Conservation (phyloP, 2,329 filamentous ascomycete genomes). For the Paecilomyces sp. region DNA sequence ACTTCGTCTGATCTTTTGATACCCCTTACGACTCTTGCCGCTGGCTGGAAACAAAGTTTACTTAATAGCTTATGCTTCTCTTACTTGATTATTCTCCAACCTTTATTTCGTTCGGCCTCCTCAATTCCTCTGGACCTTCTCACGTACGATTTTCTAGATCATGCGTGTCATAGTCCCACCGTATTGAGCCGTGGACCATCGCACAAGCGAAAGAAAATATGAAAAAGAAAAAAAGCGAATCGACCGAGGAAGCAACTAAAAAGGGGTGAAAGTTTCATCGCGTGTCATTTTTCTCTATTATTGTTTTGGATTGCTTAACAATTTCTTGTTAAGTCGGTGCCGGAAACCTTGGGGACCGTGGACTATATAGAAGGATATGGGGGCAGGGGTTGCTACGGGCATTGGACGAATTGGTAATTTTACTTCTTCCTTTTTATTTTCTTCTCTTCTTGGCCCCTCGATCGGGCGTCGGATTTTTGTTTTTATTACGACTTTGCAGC, state of each 20-base stretch:
- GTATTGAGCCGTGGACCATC: background rate
- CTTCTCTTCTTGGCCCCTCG: constrained; percentile 1
- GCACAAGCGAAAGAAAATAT: background rate
- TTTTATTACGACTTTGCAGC: background rate
- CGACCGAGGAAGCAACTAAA: background rate
- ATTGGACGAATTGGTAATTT: constrained; percentile 3
- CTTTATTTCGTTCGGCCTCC: background rate
- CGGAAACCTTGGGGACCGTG: constrained; percentile 6
- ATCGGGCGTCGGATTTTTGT: background rate
- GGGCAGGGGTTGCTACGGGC: constrained; percentile 4
- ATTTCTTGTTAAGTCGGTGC: constrained; percentile 2
- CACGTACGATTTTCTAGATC: background rate
- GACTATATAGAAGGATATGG: constrained; percentile 9
- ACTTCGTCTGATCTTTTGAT: constrained; percentile 25
- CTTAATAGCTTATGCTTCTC: background rate
- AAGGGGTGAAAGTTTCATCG: background rate
- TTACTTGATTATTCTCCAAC: background rate
- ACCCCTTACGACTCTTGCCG: constrained; percentile 29
- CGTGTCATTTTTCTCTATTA: background rate
- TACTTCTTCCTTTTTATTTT: background rate
- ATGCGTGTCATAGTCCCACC: background rate
- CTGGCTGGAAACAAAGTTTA: constrained; percentile 21
- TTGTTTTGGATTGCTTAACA: constrained; percentile 1
- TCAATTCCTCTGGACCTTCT: background rate
- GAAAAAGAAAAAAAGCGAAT: background rate